A percentile compares a stretch with the other conserved stretches of the same genome.
Evolutionary conservation across 495 filamentous ascomycete species (phyloP).

Genomic region (Podospora pseudoanserina): DNA sequence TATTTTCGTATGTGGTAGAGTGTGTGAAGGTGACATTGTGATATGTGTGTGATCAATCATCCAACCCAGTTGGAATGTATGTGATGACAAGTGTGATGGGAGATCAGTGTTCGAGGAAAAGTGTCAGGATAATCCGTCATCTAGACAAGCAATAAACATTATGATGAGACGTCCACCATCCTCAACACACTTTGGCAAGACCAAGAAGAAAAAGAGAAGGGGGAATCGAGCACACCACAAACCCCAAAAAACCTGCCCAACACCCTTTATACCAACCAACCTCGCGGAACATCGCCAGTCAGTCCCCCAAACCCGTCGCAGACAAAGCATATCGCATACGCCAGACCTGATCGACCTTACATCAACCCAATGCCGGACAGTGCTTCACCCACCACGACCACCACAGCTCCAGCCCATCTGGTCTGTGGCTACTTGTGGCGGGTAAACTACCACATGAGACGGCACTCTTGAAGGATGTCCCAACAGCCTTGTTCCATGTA

Average conservation of each 20-base stretch:
- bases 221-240: not conserved
- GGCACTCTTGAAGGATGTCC: not conserved
- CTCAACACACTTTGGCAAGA: constrained; percentile 15
- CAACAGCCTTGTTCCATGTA: constrained; percentile 27
- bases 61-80: constrained; percentile 11
- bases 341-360: constrained; percentile 28
- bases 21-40: constrained; percentile 1
- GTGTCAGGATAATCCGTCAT: not conserved
- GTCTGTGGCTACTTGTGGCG: constrained; percentile 7
- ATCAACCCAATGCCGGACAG: constrained; percentile 21
- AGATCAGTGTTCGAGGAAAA: not conserved
- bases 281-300: not conserved
- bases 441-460: constrained; percentile 32
- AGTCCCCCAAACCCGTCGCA: not conserved
- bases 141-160: constrained; percentile 15
- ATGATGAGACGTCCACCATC: constrained; percentile 10
- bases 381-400: not conserved
- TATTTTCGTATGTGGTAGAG: not conserved
- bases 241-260: not conserved
- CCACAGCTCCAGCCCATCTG: not conserved
- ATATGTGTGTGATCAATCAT: not conserved
- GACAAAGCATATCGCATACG: constrained; percentile 24
- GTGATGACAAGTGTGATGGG: not conserved
- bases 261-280: not conserved
- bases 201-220: constrained; percentile 20